Evolutionary conservation across 768 basidiomycete species (phyloP).

Genomic region (Asterophora lycoperdoides): DNA sequence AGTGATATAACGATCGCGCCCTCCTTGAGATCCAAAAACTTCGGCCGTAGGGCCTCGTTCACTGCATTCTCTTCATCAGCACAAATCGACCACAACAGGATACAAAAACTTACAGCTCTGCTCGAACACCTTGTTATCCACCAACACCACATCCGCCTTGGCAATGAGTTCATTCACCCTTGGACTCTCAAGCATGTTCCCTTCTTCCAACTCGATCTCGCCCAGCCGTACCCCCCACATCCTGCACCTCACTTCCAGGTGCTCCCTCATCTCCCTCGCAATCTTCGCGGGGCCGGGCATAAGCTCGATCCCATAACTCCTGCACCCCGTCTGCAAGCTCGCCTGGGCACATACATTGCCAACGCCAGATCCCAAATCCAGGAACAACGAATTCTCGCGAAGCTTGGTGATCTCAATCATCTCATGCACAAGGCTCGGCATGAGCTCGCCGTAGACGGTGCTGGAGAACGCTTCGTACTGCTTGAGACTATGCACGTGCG

Average conservation of each 20-base stretch:
- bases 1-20: slow-evolving; percentile 88
- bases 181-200: slow-evolving; percentile 74
- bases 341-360: slow-evolving; percentile 83
- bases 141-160: slow-evolving; percentile 86
- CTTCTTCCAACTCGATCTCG: slow-evolving; percentile 74
- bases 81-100: background rate
- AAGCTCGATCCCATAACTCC: slow-evolving; percentile 74
- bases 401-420: slow-evolving; percentile 56
- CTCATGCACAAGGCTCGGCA: slow-evolving; percentile 77
- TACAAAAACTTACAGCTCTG: slow-evolving; percentile 54
- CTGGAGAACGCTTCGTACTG: slow-evolving; percentile 82
- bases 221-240: slow-evolving; percentile 90
- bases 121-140: slow-evolving; percentile 84
- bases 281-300: slow-evolving; percentile 76
- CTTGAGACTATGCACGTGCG: slow-evolving; percentile 74
- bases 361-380: slow-evolving; percentile 85
- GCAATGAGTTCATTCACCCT: slow-evolving; percentile 67
- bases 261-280: slow-evolving; percentile 69
- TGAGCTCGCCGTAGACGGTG: slow-evolving; percentile 86
- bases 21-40: slow-evolving; percentile 93
- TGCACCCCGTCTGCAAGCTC: slow-evolving; percentile 74
- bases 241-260: slow-evolving; percentile 70
- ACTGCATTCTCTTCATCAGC: slow-evolving; percentile 40
- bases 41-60: slow-evolving; percentile 81
- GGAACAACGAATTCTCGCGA: slow-evolving; percentile 59